Evolutionary conservation across 2,329 filamentous ascomycete genomes (phyloP), one percentile per base, ranked within the genome.

Genomic region (Penicillium sp.): DNA sequence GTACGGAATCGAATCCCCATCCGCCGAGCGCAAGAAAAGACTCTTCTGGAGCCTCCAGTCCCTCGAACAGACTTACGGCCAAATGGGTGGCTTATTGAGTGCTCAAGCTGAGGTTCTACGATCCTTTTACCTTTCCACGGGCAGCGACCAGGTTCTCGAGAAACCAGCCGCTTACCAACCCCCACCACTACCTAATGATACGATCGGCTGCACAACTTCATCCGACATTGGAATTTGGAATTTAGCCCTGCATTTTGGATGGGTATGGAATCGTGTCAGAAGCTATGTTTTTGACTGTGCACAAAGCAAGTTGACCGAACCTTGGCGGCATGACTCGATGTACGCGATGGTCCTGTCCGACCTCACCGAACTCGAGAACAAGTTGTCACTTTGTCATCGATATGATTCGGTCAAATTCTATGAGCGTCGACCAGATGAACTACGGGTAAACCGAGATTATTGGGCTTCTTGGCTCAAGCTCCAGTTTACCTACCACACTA

Each of bases 321-420:
- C 80, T 0, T 82, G 80, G 80, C 69, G 79, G 14, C 75, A 79
- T 58, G 79, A 82, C 63, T 82, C 80, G 0, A 78, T 76, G 70
- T 82, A 82, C 62, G 72, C 80, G 44, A 76, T 75, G 59, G 76
- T 82, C 0, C 67, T 79, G 0, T 81, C 80, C 1, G 79, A 82
- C 57, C 76, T 82, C 7, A 80, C 80, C 59, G 80, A 81, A 61
- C 75, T 77, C 3, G 79, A 82, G 61, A 71, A 71, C 50, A 66
- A 68, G 29, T 60, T 69, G 18, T 80, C 79, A 5, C 78, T 79
- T 58, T 81, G 77, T 52, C 80, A 82, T 60, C 76, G 80, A 11
- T 82, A 82, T 56, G 79, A 82, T 64, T 76, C 77, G 1, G 79
- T 80, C 57, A 80, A 79, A 49, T 82, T 82, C 43, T 81, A 80